Evolutionary conservation across 1,284 basidiomycete species (phyloP), one percentile per base, ranked within the genome.

Genomic region (Crucibulum parvulum): DNA sequence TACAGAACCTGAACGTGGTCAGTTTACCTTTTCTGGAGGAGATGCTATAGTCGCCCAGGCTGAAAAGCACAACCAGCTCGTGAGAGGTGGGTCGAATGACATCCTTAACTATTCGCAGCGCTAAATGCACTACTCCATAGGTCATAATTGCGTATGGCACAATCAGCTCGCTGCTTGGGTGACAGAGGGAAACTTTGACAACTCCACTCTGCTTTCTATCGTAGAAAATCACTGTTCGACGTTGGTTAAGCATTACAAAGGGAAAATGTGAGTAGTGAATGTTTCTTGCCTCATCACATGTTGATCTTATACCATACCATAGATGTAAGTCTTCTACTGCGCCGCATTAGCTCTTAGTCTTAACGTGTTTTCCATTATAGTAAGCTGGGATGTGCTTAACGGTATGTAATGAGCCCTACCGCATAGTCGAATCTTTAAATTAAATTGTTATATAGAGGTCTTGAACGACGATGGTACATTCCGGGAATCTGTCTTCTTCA

Each of bases 131-230:
- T 16, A 43, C 39, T 43, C 16, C 39, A 43, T 43, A 76, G 73
- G 80, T 15, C 83, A 82, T 69, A 82, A 78, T 63, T 82, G 81
- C 60, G 84, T 86, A 16, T 86, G 85, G 85, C 77, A 87, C 65
- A 78, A 77, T 51, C 84, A 86, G 65, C 75, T 86, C 1, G 81
- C 84, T 0, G 71, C 65, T 67, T 87, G 84, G 84, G 81, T 86
- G 6, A 73, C 78, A 1, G 57, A 68, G 47, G 76, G 78, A 24
- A 72, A 71, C 63, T 81, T 78, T 62, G 72, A 75, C 59, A 73
- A 76, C 24, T 69, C 76, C 5, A 75, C 77, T 13, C 72, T 84
- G 34, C 73, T 78, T 13, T 69, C 73, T 39, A 76, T 84, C 47
- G 70, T 87, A 24, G 68, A 78, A 57, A 81, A 71, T 50, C 84